These are phyloP conservation scores for Oryza brachyantha DNA, from an alignment of 176 grass and related monocot genomes.

Conservation along the genomic window DNA sequence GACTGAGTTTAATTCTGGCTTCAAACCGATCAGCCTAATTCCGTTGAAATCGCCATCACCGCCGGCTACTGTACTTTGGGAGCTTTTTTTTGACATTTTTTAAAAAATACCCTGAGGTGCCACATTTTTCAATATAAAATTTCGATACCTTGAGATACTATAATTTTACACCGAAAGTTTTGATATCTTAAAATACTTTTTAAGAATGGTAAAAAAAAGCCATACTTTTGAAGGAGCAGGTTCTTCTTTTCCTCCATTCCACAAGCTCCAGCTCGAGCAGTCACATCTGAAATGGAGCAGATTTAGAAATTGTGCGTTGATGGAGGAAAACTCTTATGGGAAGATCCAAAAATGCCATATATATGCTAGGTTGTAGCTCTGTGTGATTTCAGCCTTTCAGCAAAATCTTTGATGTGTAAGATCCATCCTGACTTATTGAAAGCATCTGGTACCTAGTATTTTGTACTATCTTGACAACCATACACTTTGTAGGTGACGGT, in stretches of 20 bases:
- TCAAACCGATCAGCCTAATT: background rate
- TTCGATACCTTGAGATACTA: no score
- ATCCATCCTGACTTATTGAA: no score
- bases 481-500: background rate
- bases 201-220: no score
- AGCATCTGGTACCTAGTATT: no score
- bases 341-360: background rate
- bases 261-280: background rate
- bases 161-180: no score
- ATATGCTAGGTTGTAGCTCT: background rate
- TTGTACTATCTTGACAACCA: background rate
- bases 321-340: background rate
- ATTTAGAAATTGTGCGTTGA: background rate
- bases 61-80: no score
- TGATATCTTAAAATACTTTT: no score
- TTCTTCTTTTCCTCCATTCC: background rate
- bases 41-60: background rate
- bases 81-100: no score
- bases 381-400: background rate
- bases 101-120: no score
- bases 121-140: no score
- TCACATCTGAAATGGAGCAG: background rate
- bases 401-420: no score
- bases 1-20: background rate
- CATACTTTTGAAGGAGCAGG: no score